Base-by-base conservation (phyloP, 2,329 filamentous ascomycete genomes). In the Botryotinia globosa region DNA sequence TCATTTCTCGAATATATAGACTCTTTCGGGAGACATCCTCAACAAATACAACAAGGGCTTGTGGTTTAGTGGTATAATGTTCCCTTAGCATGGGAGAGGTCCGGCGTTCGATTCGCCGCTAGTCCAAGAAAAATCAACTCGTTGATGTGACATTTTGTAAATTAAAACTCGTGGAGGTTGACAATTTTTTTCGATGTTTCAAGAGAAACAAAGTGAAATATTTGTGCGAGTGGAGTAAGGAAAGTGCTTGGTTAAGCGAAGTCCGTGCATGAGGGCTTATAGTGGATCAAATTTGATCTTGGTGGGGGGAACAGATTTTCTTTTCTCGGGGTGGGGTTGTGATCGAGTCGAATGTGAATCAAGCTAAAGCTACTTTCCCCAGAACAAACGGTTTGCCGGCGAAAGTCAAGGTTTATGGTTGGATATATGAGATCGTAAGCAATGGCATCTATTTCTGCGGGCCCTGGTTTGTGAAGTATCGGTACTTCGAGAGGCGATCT, bases 131-230 rank as follows among this genome's bases (percentile, higher is more conserved):
- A 0, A 34, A 0, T 0, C 0, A 2, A 5, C 0, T 1, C 1
- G 0, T 4, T 8, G 6, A 54, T n/a, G 0, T 4, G 0, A 0
- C 0, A 1, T 54, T 54, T 54, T 54, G 14, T 8, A 9, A 1
- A 1, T 18, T 29, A 3, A 3, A 29, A 18, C 6, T 54, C 14
- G 51, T 18, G 2, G 12, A 54, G n/a, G n/a, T 18, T 54, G n/a
- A 54, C 4, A 14, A 16, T 29, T 54, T 54, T 51, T 54, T 29
- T 54, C 5, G 1, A 54, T 18, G 51, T 16, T 29, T 16, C 6
- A 29, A 16, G 2, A 2, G 51, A 29, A 4, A 18, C 12, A 7
- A 29, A 16, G 2, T 1, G 51, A 29, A 4, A 18, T 5, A 7
- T 54, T 29, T 54, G 51, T 54, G 51, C 14, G n/a, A 29, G 51